These are phyloP conservation scores for Phytophthora quininea DNA, from an alignment of 352 stramenopile genomes.

Conservation along the genomic window DNA sequence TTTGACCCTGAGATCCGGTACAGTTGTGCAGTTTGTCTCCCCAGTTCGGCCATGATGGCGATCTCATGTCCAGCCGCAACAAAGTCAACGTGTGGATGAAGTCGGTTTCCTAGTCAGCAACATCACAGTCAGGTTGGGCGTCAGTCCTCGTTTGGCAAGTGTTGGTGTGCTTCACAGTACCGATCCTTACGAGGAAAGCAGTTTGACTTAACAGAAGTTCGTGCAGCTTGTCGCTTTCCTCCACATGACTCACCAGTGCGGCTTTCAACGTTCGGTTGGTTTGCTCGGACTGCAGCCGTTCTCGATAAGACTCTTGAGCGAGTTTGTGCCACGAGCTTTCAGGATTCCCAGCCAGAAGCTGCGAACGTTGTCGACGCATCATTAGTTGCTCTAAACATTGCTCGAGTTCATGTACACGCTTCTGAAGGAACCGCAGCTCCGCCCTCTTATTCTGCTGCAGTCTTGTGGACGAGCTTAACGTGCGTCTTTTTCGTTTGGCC, in stretches of 20 bases:
- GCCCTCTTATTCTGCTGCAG: constrained; percentile 24
- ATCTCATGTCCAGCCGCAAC: too few relatives aligned
- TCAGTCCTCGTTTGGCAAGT: too few relatives aligned
- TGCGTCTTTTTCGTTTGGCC: constrained; percentile 19
- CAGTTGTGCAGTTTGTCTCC: too few relatives aligned
- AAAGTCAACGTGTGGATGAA: too few relatives aligned
- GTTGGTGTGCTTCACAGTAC: too few relatives aligned
- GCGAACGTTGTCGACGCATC: not conserved
- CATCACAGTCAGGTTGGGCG: too few relatives aligned
- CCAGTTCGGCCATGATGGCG: too few relatives aligned
- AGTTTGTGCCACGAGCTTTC: constrained; percentile 3
- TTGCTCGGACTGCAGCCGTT: constrained; percentile 15
- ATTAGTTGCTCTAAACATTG: constrained; percentile 1
- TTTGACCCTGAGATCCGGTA: too few relatives aligned
- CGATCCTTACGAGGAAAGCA: constrained; percentile 6
- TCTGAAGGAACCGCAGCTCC: constrained; percentile 18
- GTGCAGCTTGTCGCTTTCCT: not conserved
- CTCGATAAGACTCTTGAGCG: constrained; percentile 1
- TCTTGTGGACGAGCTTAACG: constrained; percentile 25
- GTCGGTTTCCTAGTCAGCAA: too few relatives aligned
- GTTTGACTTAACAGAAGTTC: constrained; percentile 1
- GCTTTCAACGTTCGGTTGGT: constrained; percentile 11
- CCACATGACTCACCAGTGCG: constrained; percentile 4
- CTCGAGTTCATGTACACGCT: constrained; percentile 17
- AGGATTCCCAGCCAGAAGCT: not conserved